These are phyloP conservation scores for Globisporangium lucens DNA, from an alignment of 352 stramenopile species.

Conservation along the genomic window DNA sequence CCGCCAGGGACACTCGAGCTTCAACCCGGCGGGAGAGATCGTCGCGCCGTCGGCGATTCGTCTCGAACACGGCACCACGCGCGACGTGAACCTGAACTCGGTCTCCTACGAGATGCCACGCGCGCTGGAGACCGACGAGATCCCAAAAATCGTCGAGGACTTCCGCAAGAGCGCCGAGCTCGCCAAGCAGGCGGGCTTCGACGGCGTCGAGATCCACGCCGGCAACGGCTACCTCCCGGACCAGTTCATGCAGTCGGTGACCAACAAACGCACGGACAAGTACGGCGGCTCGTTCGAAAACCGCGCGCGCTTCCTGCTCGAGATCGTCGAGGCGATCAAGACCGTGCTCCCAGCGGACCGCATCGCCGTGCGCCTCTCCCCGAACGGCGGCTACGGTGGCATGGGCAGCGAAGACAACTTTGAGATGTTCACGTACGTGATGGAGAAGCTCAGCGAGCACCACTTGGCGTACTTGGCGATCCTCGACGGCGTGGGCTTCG, in stretches of 20 bases:
- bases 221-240: constrained; percentile 31
- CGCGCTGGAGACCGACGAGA: neutral
- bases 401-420: constrained; percentile 16
- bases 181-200: constrained; percentile 30
- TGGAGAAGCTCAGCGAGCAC: constrained; percentile 13
- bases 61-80: constrained; percentile 15
- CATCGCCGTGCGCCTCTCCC: constrained; percentile 16
- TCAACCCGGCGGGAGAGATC: constrained; percentile 6
- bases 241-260: constrained; percentile 55
- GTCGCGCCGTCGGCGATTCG: neutral
- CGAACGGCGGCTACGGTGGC: constrained; percentile 15
- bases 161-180: constrained; percentile 1
- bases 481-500: constrained; percentile 19
- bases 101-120: constrained; percentile 1
- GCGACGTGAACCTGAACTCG: neutral
- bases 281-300: constrained; percentile 72
- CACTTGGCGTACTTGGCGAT: constrained; percentile 20
- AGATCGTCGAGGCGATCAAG: constrained; percentile 40
- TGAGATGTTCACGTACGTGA: constrained; percentile 23
- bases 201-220: constrained; percentile 82
- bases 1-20: constrained; percentile 36
- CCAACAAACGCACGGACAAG: constrained; percentile 59
- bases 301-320: constrained; percentile 40
- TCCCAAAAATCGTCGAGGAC: neutral
- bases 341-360: constrained; percentile 6